phyloP scores from a whole-genome alignment of 192 early-diverging fungal species.

The Coemansia sp. region DNA sequence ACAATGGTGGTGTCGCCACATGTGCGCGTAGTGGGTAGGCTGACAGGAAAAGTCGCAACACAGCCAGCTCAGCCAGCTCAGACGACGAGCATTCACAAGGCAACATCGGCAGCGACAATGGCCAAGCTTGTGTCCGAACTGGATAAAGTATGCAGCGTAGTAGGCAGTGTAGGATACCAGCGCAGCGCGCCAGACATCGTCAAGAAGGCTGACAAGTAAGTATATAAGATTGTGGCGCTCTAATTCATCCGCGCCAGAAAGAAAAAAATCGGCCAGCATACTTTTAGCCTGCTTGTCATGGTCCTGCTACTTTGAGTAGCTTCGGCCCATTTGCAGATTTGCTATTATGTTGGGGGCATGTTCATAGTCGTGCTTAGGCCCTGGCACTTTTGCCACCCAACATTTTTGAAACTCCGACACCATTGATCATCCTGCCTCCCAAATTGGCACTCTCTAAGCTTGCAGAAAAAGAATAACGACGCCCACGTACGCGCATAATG shows the following conservation, averaged over 20 bases:
- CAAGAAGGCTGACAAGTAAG: conserved; percentile 56
- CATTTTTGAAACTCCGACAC: conserved; percentile 58
- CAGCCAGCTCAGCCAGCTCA: not conserved
- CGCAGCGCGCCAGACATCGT: conserved; percentile 36
- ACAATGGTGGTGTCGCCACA: conserved; percentile 35
- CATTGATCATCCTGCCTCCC: conserved; percentile 19
- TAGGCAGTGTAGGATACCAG: conserved; percentile 38
- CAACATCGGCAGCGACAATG: conserved; percentile 10
- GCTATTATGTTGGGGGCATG: not conserved
- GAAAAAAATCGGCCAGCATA: not conserved
- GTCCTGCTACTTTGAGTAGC: not conserved
- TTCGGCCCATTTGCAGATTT: conserved; percentile 5
- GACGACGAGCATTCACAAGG: not conserved
- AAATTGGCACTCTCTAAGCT: conserved; percentile 9
- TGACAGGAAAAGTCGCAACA: conserved; percentile 4
- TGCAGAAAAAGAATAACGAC: conserved; percentile 6
- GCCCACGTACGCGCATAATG: not conserved
- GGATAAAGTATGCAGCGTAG: conserved; percentile 24
- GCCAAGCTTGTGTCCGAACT: conserved; percentile 41
- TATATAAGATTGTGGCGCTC: not conserved
- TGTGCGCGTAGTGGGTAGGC: conserved; percentile 30
- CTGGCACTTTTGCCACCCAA: conserved; percentile 5
- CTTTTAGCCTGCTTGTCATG: not conserved
- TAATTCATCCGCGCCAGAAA: conserved; percentile 10
- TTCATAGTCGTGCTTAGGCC: not conserved